These are phyloP conservation scores for Talaromyces nanjingensis DNA, from an alignment of 495 filamentous ascomycete genomes.

Conservation along the genomic window DNA sequence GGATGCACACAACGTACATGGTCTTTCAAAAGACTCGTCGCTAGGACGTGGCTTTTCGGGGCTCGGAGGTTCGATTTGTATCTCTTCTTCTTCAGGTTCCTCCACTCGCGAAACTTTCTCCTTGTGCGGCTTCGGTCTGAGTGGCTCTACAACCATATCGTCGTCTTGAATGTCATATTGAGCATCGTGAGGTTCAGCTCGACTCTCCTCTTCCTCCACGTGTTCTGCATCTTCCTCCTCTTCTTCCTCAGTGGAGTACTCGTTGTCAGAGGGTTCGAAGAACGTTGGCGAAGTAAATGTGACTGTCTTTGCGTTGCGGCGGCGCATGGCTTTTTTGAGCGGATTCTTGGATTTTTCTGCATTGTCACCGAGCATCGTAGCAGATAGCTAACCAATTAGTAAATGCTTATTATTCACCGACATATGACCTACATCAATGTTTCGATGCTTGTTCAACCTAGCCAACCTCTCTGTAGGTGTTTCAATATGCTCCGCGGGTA, in stretches of 20 bases:
- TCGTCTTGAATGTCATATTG: constrained; percentile 29
- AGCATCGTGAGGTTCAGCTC: constrained; percentile 23
- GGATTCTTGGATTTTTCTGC: constrained; percentile 83
- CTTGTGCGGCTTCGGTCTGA: constrained; percentile 32
- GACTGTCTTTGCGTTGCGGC: constrained; percentile 83
- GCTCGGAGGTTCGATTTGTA: constrained; percentile 23
- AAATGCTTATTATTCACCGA: background rate
- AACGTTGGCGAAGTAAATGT: constrained; percentile 82
- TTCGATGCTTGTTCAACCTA: constrained; percentile 93
- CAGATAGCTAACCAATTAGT: constrained; percentile 57
- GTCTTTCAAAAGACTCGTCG: constrained; percentile 58
- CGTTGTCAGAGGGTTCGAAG: constrained; percentile 83
- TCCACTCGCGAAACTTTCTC: constrained; percentile 28
- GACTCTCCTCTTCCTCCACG: constrained; percentile 30
- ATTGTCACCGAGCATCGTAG: constrained; percentile 90
- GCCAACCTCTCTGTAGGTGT: constrained; percentile 93
- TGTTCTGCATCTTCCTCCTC: constrained; percentile 39
- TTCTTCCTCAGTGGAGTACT: constrained; percentile 87
- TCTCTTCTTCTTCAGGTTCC: constrained; percentile 22
- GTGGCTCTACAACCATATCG: constrained; percentile 41
- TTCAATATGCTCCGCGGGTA: constrained; percentile 97
- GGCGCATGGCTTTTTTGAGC: constrained; percentile 80
- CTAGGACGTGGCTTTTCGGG: constrained; percentile 45
- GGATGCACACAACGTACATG: constrained; percentile 22
- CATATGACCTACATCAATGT: constrained; percentile 73